Percentiles rank a stretch among this genome's conserved stretches.
Evolutionary conservation across 805 yeast genomes (phyloP).

Genomic region (Sugiyamaella americana): DNA sequence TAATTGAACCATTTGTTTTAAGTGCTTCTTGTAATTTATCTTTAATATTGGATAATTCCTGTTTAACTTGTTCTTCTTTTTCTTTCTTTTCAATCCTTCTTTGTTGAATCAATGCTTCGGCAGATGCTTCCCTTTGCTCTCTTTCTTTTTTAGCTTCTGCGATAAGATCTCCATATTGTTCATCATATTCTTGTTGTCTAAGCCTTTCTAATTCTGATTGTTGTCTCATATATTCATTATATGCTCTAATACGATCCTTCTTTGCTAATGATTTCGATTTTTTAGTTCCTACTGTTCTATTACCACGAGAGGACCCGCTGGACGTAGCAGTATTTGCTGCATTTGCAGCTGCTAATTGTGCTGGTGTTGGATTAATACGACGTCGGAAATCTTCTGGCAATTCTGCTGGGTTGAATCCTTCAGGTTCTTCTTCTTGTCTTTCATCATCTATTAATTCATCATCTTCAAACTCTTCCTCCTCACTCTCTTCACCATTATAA

Average conservation of each 20-base stretch:
- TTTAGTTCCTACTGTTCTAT: conserved; percentile 28
- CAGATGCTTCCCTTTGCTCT: conserved; percentile 13
- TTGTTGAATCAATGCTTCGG: conserved; percentile 19
- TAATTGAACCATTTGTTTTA: conserved; percentile 17
- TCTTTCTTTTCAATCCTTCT: conserved; percentile 17
- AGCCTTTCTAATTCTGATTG: conserved; percentile 25
- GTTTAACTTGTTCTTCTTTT: conserved; percentile 20
- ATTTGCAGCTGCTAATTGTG: conserved; percentile 4
- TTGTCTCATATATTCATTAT: conserved; percentile 30
- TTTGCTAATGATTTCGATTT: conserved; percentile 31
- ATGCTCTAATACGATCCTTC: conserved; percentile 30
- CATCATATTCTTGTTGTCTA: conserved; percentile 22
- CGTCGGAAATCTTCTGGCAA: conserved; percentile 4
- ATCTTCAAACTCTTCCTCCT: neutral
- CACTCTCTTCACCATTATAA: neutral
- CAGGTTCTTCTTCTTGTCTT: neutral
- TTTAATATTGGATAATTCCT: conserved; percentile 13
- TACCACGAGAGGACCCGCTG: conserved; percentile 2
- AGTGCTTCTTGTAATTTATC: conserved; percentile 15
- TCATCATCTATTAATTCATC: conserved; percentile 5
- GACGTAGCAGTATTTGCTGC: neutral
- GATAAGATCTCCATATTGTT: conserved; percentile 29
- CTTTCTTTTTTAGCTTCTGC: conserved; percentile 22
- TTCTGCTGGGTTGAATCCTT: neutral
- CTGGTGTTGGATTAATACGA: conserved; percentile 9